Base-by-base conservation (phyloP, 176 grass and related monocot species). In the Tillandsia fasciculata region DNA sequence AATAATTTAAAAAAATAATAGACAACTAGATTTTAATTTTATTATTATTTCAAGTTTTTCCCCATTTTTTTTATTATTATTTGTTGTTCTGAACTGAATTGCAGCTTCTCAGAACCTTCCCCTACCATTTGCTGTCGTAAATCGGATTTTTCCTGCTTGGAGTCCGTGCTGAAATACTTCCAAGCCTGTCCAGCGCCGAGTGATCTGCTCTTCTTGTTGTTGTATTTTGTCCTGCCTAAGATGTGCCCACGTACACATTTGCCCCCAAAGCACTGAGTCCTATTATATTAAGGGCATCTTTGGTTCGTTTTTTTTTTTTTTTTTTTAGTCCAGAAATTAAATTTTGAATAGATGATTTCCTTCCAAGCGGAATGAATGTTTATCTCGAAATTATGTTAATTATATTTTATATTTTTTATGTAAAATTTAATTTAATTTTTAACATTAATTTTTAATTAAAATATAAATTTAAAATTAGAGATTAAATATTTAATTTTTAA, bases 181-280 rank as follows among this genome's bases (percentile, higher is more conserved):
- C 74, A 14, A 69, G 12, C 3, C 52, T 26, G 11, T 67, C 74
- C 28, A 50, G 65, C 33, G 65, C 64, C 2, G 51, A 54, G n/a
- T 77, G 29, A 3, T 6, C 29, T 5, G 29, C 29, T 33, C 29
- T 68, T 77, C 64, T 24, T 77, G 65, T 68, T 51, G 65, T 52
- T 77, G 74, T n/a, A 28, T 68, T 17, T 77, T 64, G 65, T 77
- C 74, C 51, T 69, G 74, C 65, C 18, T 29, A n/a, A 69, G 52
- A 65, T 68, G 74, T 26, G 53, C 51, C 48, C 52, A 67, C 3
- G 52, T 27, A 68, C 29, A 33, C 28, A 17, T 17, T 9, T 66
- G 63, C 8, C 73, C 73, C 10, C 49, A 20, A 49, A 68, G 52
- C 65, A 10, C n/a, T 48, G 67, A 68, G 14, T n/a, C 64, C 9